These are phyloP conservation scores for Barbarea vulgaris DNA, from an alignment of 345 rosid species.

Conservation along the genomic window DNA sequence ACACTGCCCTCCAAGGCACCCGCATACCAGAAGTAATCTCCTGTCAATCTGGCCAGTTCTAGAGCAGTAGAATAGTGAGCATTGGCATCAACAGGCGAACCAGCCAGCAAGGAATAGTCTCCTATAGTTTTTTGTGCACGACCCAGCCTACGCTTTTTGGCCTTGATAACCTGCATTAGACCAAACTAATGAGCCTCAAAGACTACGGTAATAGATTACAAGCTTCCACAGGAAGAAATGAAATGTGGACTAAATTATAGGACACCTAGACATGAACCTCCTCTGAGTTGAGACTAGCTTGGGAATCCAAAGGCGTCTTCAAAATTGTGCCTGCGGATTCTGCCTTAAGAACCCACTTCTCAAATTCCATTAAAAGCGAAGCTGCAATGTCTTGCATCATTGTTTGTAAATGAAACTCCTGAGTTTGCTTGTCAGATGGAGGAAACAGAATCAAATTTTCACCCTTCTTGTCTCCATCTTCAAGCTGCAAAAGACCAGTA, in stretches of 20 bases:
- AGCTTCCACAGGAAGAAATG: constrained; percentile 36
- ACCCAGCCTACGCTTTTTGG: constrained; percentile 90
- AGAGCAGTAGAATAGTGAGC: constrained; percentile 93
- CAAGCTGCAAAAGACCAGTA: constrained; percentile 63
- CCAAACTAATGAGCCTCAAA: constrained; percentile 38
- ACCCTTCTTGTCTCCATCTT: constrained; percentile 67
- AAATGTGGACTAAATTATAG: constrained; percentile 53
- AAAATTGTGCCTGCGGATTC: constrained; percentile 93
- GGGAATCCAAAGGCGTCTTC: constrained; percentile 98
- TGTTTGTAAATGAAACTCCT: constrained; percentile 88
- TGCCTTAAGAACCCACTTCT: constrained; percentile 89
- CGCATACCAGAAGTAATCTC: constrained; percentile 94
- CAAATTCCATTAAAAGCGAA: constrained; percentile 88
- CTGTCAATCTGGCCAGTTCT: constrained; percentile 86
- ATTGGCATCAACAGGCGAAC: constrained; percentile 99
- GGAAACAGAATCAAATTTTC: constrained; percentile 79
- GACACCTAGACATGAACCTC: constrained; percentile 99
- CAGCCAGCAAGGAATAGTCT: constrained; percentile 96
- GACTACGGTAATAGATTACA: not conserved
- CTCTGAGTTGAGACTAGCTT: constrained; percentile 98
- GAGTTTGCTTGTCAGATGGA: constrained; percentile 81
- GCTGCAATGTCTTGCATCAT: constrained; percentile 98
- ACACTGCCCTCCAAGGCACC: constrained; percentile 98
- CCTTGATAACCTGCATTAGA: constrained; percentile 84
- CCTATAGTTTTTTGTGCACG: constrained; percentile 99